Percentiles rank a stretch among this genome's conserved stretches.
phyloP scores from a whole-genome alignment of 1,139 yeast species.

The Kurtzmaniella natalensis region DNA sequence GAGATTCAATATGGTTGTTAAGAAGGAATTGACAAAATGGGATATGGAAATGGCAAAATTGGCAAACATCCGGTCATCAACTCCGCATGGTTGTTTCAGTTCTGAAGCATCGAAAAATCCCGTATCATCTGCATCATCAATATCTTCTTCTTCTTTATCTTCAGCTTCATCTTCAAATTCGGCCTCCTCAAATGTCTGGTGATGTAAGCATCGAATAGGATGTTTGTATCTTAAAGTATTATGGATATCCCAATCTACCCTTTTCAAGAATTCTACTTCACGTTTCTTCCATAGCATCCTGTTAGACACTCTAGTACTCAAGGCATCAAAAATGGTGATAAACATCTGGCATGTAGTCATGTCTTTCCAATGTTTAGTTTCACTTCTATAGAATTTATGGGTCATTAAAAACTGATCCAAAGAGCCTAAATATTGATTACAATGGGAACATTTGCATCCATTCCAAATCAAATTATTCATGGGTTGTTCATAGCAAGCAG shows the following conservation, averaged over 20 bases:
- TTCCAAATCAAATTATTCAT: constrained; percentile 71
- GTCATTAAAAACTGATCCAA: constrained; percentile 57
- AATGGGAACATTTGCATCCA: constrained; percentile 63
- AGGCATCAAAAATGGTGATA: constrained; percentile 44
- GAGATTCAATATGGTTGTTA: constrained; percentile 27
- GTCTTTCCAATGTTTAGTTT: constrained; percentile 48
- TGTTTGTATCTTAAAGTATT: constrained; percentile 15
- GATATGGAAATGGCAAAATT: constrained; percentile 22
- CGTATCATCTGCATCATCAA: constrained; percentile 20
- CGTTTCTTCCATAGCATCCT: no score
- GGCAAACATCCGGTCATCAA: constrained; percentile 6
- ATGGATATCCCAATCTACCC: constrained; percentile 37
- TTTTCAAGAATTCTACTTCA: constrained; percentile 17
- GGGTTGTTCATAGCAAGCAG: constrained; percentile 65
- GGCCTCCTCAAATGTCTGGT: constrained; percentile 32
- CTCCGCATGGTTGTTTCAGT: constrained; percentile 1
- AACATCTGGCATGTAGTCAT: constrained; percentile 55
- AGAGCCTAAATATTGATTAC: constrained; percentile 42
- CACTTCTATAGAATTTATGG: constrained; percentile 53
- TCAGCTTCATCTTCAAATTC: constrained; percentile 34
- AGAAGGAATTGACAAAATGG: constrained; percentile 32
- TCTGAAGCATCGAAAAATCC: constrained; percentile 8
- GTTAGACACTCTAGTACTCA: constrained; percentile 39
- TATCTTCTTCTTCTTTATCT: constrained; percentile 18
- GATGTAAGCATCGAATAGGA: constrained; percentile 35